Base-by-base conservation (phyloP, 495 filamentous ascomycete species). In the Baudoinia panamericana region DNA sequence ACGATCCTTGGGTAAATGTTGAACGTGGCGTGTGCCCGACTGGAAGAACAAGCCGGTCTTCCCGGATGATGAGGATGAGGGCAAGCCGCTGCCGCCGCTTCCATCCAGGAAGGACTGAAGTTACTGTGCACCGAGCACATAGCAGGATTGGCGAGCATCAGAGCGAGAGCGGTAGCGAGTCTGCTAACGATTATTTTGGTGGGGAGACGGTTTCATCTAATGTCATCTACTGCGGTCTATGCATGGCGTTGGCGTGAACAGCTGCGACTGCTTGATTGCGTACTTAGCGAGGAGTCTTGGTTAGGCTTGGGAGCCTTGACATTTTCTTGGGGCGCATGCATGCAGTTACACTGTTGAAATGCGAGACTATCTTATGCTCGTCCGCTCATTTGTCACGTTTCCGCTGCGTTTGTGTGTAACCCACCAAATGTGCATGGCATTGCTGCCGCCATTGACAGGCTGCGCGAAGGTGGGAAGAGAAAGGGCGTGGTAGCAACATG, bases 261-360 rank as follows among this genome's bases (percentile, higher is more conserved):
- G 5, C 26, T 3, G n/a, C 26, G 11, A n/a, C 6, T 5, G 5
- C 4, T 4, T 7, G 15, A 3, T 18, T 34, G 5, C 12, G 21
- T 19, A 19, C 20, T 34, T 34, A 34, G 31, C 31, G 31, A 34
- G 31, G 31, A 17, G 31, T 21, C 5, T 18, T 23, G 19, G 35
- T 19, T 10, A 20, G 26, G 19, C 35, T 24, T 12, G 20, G 35
- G 13, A 37, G 22, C n/a, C n/a, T n/a, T n/a, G n/a, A n/a, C n/a
- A n/a, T n/a, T n/a, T n/a, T n/a, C n/a, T n/a, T n/a, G n/a, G n/a
- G n/a, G n/a, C n/a, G n/a, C n/a, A n/a, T n/a, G n/a, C n/a, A n/a
- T n/a, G n/a, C n/a, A n/a, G n/a, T n/a, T n/a, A n/a, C n/a, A n/a
- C n/a, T n/a, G n/a, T n/a, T n/a, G n/a, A n/a, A n/a, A n/a, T n/a